These are phyloP conservation scores for Alopecurus myosuroides DNA, from an alignment of 176 grass and related monocot species.

Conservation along the genomic window DNA sequence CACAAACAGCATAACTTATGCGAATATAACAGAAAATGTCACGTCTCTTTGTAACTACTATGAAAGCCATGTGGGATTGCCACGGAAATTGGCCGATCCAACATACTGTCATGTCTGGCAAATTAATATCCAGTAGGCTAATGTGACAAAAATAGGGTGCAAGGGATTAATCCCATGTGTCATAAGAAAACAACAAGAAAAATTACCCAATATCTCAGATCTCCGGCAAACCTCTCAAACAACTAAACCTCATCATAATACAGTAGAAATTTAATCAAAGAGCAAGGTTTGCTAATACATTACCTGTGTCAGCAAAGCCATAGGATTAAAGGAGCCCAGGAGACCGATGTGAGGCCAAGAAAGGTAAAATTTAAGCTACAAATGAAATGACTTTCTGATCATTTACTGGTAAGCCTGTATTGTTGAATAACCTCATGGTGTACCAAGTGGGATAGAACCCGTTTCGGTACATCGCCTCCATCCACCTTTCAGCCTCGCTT, in stretches of 20 bases:
- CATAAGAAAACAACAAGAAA: constrained; percentile 14
- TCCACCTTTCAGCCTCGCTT: constrained; percentile 87
- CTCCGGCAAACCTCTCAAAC: constrained; percentile 28
- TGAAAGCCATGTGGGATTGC: not conserved
- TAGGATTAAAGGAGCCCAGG: constrained; percentile 8
- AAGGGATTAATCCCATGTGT: constrained; percentile 5
- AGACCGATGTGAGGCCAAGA: not conserved
- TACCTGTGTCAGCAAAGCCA: constrained; percentile 27
- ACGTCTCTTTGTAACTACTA: not conserved
- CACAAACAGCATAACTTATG: not conserved
- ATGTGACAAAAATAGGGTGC: constrained; percentile 10
- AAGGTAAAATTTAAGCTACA: constrained; percentile 29
- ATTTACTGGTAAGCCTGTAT: constrained; percentile 14
- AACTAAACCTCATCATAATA: constrained; percentile 5
- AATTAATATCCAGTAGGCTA: constrained; percentile 10
- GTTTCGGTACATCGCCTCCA: constrained; percentile 61
- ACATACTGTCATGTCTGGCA: not conserved
- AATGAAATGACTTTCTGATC: constrained; percentile 35
- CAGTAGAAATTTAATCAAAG: constrained; percentile 6
- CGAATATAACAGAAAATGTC: not conserved
- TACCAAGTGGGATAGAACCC: constrained; percentile 79
- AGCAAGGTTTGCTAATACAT: constrained; percentile 8
- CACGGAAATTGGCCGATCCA: not conserved
- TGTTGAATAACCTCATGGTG: constrained; percentile 68
- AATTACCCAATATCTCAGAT: constrained; percentile 8